Conservation (phyloP, 208 protist genomes). For the Vickermania spadyakhi region DNA sequence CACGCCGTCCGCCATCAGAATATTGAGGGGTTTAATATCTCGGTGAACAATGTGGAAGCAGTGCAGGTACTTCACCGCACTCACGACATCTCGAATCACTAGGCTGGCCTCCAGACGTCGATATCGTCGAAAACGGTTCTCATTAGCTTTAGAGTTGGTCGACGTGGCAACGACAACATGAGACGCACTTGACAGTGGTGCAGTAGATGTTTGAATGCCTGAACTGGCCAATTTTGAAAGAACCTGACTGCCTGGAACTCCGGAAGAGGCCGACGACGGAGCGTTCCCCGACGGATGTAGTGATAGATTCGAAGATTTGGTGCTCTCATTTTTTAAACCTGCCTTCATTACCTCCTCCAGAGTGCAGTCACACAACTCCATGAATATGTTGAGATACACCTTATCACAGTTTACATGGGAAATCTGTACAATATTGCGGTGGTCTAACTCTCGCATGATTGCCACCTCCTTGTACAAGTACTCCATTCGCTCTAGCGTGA, state of each 20-base stretch:
- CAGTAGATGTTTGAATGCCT: no score
- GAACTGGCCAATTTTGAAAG: no score
- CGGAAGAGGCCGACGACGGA: neutral
- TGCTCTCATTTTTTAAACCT: neutral
- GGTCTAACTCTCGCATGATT: slow-evolving; percentile 63
- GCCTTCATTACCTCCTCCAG: slow-evolving; percentile 8
- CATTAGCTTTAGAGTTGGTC: no score
- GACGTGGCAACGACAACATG: no score
- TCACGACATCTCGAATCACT: slow-evolving; percentile 51
- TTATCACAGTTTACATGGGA: slow-evolving; percentile 58
- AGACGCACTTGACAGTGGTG: no score
- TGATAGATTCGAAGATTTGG: no score
- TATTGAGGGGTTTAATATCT: slow-evolving; percentile 79
- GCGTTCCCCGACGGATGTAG: neutral
- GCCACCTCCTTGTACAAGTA: slow-evolving; percentile 61
- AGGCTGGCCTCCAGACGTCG: slow-evolving; percentile 9
- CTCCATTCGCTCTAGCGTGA: slow-evolving; percentile 42
- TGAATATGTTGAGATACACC: slow-evolving; percentile 70
- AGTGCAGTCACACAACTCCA: slow-evolving; percentile 67
- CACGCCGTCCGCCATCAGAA: slow-evolving; percentile 57
- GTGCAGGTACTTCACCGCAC: slow-evolving; percentile 60
- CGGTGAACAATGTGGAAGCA: slow-evolving; percentile 62
- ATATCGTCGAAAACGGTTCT: no score
- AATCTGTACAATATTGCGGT: slow-evolving; percentile 68
- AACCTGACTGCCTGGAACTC: no score